phyloP scores from a whole-genome alignment of 306 rosid species.

The Spatholobus suberectus region DNA sequence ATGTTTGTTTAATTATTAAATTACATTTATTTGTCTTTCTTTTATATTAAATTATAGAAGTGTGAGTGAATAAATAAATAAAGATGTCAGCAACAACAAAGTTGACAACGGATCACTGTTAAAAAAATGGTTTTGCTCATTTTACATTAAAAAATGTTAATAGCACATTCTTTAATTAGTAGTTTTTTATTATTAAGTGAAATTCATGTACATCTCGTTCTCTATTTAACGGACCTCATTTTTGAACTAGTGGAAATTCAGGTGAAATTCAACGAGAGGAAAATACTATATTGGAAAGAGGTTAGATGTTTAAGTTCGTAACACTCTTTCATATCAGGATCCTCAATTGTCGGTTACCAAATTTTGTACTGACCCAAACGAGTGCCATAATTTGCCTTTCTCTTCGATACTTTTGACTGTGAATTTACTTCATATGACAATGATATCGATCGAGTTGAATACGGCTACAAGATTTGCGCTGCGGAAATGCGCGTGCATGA shows the following conservation, averaged over 20 bases:
- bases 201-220: too few species aligned
- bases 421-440: neutral
- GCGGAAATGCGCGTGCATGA: neutral
- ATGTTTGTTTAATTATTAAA: too few species aligned
- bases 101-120: too few species aligned
- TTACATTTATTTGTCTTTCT: too few species aligned
- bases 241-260: neutral
- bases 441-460: neutral
- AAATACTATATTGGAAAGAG: neutral
- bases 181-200: too few species aligned
- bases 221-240: neutral
- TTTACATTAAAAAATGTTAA: too few species aligned
- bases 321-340: too few species aligned
- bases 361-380: neutral
- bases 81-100: too few species aligned
- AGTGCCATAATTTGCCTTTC: neutral
- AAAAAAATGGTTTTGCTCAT: too few species aligned
- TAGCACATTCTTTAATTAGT: too few species aligned
- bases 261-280: neutral
- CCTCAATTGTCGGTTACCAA: neutral
- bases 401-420: neutral
- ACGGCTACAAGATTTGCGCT: neutral
- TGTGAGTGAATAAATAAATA: too few species aligned
- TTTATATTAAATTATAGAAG: too few species aligned
- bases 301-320: neutral